Evolutionary conservation across 1,284 basidiomycete species (phyloP), one percentile per base, ranked within the genome.

Genomic region (Limonomyces culmigenus): DNA sequence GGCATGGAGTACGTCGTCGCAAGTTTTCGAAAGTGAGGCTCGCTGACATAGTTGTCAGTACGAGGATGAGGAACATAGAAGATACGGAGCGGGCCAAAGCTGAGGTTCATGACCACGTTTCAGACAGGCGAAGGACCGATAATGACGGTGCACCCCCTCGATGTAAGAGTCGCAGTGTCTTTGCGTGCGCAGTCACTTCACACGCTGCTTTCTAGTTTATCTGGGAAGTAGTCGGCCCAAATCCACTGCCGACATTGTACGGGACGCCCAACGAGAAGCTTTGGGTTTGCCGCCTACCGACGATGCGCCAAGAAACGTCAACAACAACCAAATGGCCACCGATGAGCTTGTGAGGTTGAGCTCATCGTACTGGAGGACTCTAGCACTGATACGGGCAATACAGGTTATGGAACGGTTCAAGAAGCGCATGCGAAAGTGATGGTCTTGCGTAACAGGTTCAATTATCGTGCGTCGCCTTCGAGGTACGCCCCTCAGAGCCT

Each of bases 41-140:
- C 23, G 13, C 16, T 19, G 32, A 19, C 14, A 20, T 17, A 23
- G 39, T 14, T 25, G 11, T 33, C 18, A 95, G 91, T 43, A 67
- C 79, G 12, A 78, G 92, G 15, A 59, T 98, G 40, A 80, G 81
- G 54, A 97, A 96, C 51, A 97, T 98, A 33, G 88, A 95, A 51
- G 83, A 92, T 39, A 98, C 93, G 0, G 93, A 97, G 52, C 89
- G 85, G 45, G 93, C 91, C 0, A 96, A 96, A 56, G 68, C 87
- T 1, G 62, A 69, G 13, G 76, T 92, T n/a, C n/a, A n/a, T 21
- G 72, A 78, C 2, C 86, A 95, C 42, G 67, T 72, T 38, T 65
- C 74, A 21, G 70, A 73, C 36, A 70, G 70, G 10, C 59, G 59
- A 29, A 68, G 64, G 45, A 67, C 59, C 44, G 51, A 58, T 19